Conservation (phyloP, 768 basidiomycete species). For the Mycena metata region DNA sequence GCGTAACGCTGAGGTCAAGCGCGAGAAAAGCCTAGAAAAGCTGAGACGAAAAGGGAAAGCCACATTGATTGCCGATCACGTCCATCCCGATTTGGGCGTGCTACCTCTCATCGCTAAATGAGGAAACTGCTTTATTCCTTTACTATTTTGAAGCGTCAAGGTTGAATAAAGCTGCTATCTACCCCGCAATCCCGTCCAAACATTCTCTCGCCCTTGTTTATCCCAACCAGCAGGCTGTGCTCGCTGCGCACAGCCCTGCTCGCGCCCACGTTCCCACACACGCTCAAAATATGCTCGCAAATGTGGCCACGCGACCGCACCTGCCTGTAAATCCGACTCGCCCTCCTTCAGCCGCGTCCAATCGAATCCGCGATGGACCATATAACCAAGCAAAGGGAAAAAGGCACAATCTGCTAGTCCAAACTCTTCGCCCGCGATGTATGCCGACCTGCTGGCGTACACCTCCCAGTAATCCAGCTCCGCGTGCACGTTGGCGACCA, state of each 20-base stretch:
- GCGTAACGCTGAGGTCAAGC: no score
- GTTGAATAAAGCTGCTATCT: not conserved
- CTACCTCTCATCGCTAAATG: no score
- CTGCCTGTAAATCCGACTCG: not conserved
- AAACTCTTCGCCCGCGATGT: constrained; percentile 45
- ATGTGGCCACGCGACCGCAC: constrained; percentile 40
- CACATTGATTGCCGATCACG: no score
- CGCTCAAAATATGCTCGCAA: constrained; percentile 42
- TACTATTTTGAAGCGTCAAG: no score
- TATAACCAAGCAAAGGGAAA: constrained; percentile 45
- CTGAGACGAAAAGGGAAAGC: no score
- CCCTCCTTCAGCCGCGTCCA: constrained; percentile 27
- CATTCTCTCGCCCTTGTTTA: constrained; percentile 39
- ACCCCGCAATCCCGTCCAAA: constrained; percentile 27
- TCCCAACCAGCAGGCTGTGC: constrained; percentile 45
- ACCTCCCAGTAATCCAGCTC: constrained; percentile 47
- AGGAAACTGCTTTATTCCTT: no score
- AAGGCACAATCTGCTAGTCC: constrained; percentile 46
- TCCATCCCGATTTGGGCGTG: no score
- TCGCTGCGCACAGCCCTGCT: constrained; percentile 42
- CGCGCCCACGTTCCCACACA: constrained; percentile 42
- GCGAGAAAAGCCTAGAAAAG: no score
- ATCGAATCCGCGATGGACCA: constrained; percentile 47
- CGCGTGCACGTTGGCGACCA: constrained; percentile 37
- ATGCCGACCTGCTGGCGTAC: constrained; percentile 38